Evolutionary conservation across 2,329 filamentous ascomycete species (phyloP).

Genomic region (Calycina herbarum): DNA sequence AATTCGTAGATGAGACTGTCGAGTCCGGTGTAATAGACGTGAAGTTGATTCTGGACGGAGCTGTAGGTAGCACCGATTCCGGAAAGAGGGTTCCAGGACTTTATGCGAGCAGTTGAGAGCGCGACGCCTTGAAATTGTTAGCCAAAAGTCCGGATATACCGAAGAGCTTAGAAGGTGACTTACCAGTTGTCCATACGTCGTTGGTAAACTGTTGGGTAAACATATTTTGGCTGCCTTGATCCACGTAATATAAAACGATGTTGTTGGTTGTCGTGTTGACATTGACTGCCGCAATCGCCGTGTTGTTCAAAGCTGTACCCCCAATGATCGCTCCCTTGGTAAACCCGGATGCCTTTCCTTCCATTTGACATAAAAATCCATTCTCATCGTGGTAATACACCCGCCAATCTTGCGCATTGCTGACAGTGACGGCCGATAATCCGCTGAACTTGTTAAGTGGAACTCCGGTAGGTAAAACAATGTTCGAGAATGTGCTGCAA

Average conservation of each 20-base stretch:
- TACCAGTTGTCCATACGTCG: constrained; percentile 27
- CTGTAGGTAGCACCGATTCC: constrained; percentile 26
- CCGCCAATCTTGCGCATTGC: constrained; percentile 28
- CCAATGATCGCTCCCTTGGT: constrained; percentile 24
- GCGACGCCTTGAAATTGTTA: constrained; percentile 11
- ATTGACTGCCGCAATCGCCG: constrained; percentile 27
- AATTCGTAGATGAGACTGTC: constrained; percentile 29
- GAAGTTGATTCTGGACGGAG: constrained; percentile 21
- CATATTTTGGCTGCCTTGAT: constrained; percentile 20
- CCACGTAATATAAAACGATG: constrained; percentile 28
- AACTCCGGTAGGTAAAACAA: constrained; percentile 19
- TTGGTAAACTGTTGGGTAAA: constrained; percentile 23
- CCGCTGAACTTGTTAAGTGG: constrained; percentile 23
- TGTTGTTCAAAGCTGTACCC: constrained; percentile 22
- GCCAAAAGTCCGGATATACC: not conserved
- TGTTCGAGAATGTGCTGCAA: constrained; percentile 25
- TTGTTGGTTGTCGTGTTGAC: constrained; percentile 28
- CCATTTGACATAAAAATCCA: constrained; percentile 24
- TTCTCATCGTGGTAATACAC: constrained; percentile 27
- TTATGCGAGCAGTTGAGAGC: constrained; percentile 17
- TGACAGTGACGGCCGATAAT: constrained; percentile 28
- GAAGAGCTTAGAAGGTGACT: not conserved
- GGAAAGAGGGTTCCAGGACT: constrained; percentile 24
- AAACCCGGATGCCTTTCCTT: constrained; percentile 26
- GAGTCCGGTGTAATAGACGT: constrained; percentile 29